Evolutionary conservation across 495 filamentous ascomycete species (phyloP).

Genomic region (Daldinia decipiens): DNA sequence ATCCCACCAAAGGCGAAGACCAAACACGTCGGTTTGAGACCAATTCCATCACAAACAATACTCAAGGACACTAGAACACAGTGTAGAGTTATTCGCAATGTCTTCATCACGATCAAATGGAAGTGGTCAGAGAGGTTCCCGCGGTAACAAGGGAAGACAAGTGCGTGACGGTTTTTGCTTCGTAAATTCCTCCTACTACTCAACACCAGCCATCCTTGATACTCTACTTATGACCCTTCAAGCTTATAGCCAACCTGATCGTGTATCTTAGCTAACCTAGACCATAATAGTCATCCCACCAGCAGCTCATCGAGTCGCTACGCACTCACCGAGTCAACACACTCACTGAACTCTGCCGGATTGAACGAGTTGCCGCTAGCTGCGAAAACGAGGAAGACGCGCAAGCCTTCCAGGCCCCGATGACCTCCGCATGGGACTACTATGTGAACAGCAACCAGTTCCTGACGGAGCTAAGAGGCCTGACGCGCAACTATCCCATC

Average conservation of each 20-base stretch:
- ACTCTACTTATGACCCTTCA: neutral
- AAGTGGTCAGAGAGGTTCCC: constrained; percentile 30
- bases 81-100: constrained; percentile 23
- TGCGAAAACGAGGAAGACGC: constrained; percentile 66
- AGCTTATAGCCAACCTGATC: neutral
- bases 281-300: constrained; percentile 39
- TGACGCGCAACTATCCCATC: constrained; percentile 78
- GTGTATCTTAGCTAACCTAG: constrained; percentile 18
- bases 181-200: constrained; percentile 35
- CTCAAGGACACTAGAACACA: neutral
- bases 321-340: constrained; percentile 75
- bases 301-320: constrained; percentile 63
- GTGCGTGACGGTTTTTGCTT: constrained; percentile 46
- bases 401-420: constrained; percentile 64
- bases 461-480: constrained; percentile 73
- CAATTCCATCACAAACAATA: neutral
- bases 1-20: neutral
- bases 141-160: constrained; percentile 38
- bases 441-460: constrained; percentile 80
- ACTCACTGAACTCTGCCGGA: constrained; percentile 76
- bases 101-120: constrained; percentile 38
- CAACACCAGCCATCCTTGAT: constrained; percentile 6
- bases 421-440: constrained; percentile 77
- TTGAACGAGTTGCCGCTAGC: constrained; percentile 71
- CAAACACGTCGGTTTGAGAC: neutral